phyloP scores from a whole-genome alignment of 306 rosid species.

The Hippophae gyantsensis region DNA sequence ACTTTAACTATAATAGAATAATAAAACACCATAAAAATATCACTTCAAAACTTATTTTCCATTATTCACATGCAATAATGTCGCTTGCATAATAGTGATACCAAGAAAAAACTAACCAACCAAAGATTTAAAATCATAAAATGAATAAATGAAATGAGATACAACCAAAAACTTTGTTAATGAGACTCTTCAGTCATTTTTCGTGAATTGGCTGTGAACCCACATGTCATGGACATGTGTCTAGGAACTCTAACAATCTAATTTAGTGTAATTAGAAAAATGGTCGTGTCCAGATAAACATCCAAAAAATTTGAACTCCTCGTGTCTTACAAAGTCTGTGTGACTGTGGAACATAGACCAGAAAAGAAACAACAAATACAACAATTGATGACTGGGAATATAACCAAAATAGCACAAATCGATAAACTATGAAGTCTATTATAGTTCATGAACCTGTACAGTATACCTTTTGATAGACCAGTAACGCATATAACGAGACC shows the following conservation, averaged over 20 bases:
- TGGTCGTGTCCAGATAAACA: too few relatives aligned
- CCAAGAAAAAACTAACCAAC: neutral
- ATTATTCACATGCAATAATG: neutral
- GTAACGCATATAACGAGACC: conserved; percentile 90
- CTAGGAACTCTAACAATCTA: too few relatives aligned
- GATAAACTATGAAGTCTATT: conserved; percentile 3
- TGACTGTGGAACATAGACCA: neutral
- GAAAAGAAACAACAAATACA: neutral
- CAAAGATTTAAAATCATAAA: neutral
- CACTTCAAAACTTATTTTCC: neutral
- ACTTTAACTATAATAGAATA: neutral
- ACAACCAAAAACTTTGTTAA: neutral
- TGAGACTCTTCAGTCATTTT: too few relatives aligned
- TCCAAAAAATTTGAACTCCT: too few relatives aligned
- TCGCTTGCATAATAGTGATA: neutral
- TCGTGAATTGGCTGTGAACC: too few relatives aligned
- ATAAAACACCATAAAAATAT: neutral
- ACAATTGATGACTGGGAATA: neutral
- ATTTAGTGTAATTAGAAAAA: too few relatives aligned
- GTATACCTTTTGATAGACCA: conserved; percentile 78
- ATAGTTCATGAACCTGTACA: conserved; percentile 10
- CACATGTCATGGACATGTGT: too few relatives aligned
- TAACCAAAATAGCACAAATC: neutral
- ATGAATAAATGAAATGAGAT: neutral
- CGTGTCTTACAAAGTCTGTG: too few relatives aligned